phyloP scores from a whole-genome alignment of 305 asterid genomes.

The Ajuga reptans region DNA sequence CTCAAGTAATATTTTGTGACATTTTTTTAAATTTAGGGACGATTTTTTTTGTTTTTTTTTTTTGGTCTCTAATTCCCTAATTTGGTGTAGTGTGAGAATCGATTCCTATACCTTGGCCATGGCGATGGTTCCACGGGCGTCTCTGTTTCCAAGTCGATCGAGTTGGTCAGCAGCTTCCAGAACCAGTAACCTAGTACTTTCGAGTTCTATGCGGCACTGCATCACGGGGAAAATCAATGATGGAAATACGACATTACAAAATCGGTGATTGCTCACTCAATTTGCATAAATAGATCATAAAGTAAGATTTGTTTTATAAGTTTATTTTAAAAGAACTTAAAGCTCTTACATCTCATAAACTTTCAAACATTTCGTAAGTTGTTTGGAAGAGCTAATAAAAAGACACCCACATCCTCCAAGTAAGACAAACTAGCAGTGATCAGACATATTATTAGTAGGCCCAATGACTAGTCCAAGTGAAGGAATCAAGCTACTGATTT shows the following conservation, averaged over 20 bases:
- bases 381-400: too few relatives aligned
- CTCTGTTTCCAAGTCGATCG: slow-evolving; percentile 69
- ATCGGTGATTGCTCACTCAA: not conserved
- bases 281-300: too few relatives aligned
- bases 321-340: not conserved
- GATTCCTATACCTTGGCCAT: slow-evolving; percentile 75
- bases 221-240: slow-evolving; percentile 2
- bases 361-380: too few relatives aligned
- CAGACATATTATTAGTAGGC: not conserved
- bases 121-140: slow-evolving; percentile 77
- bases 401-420: too few relatives aligned
- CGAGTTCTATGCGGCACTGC: slow-evolving; percentile 91
- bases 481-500: not conserved
- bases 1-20: too few relatives aligned
- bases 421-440: not conserved
- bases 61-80: too few relatives aligned
- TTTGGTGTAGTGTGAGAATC: too few relatives aligned
- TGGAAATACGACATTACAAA: not conserved
- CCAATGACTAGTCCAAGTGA: not conserved
- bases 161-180: slow-evolving; percentile 96
- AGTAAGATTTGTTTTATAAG: not conserved
- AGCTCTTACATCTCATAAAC: too few relatives aligned
- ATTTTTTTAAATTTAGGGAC: too few relatives aligned
- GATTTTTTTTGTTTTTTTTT: too few relatives aligned
- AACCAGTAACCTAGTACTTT: slow-evolving; percentile 71